Percentiles rank a stretch among this genome's conserved stretches.
Conservation (phyloP, 2,329 filamentous ascomycete species). For the Talaromyces sp. region DNA sequence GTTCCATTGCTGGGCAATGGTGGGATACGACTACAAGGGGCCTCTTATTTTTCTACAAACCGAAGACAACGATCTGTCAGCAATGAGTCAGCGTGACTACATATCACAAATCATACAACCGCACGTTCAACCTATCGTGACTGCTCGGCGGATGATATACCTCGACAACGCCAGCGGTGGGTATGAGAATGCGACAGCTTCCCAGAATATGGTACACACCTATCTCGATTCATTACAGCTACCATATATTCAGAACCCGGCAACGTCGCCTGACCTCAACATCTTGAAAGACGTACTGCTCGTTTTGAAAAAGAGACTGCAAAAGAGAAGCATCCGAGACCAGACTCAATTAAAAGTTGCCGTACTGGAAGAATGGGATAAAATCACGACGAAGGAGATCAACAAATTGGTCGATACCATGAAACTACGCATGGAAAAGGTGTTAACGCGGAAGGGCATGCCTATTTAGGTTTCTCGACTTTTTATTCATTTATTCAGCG, state of each 20-base stretch:
- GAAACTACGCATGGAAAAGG: slow-evolving; percentile 21
- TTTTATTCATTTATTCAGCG: neutral
- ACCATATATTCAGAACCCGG: slow-evolving; percentile 20
- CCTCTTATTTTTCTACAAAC: slow-evolving; percentile 20
- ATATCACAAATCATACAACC: slow-evolving; percentile 21
- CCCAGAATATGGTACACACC: slow-evolving; percentile 19
- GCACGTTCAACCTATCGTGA: slow-evolving; percentile 20
- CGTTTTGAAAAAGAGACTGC: slow-evolving; percentile 21
- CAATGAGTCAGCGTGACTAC: slow-evolving; percentile 20
- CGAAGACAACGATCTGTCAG: slow-evolving; percentile 10
- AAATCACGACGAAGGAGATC: slow-evolving; percentile 21
- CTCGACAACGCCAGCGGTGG: slow-evolving; percentile 16
- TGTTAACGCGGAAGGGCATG: slow-evolving; percentile 20
- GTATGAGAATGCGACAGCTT: slow-evolving; percentile 10
- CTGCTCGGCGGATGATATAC: slow-evolving; percentile 18
- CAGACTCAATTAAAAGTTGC: slow-evolving; percentile 19
- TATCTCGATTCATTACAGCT: slow-evolving; percentile 21
- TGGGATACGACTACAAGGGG: slow-evolving; percentile 23
- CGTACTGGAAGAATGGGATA: slow-evolving; percentile 22
- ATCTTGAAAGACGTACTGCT: slow-evolving; percentile 22
- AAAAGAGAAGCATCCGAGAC: slow-evolving; percentile 20
- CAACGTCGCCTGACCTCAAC: slow-evolving; percentile 21
- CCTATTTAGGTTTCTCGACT: slow-evolving; percentile 12
- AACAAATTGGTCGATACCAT: slow-evolving; percentile 23
- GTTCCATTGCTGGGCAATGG: slow-evolving; percentile 23